Evolutionary conservation across 2,329 filamentous ascomycete genomes (phyloP).

Genomic region (Epichloe uncinata): DNA sequence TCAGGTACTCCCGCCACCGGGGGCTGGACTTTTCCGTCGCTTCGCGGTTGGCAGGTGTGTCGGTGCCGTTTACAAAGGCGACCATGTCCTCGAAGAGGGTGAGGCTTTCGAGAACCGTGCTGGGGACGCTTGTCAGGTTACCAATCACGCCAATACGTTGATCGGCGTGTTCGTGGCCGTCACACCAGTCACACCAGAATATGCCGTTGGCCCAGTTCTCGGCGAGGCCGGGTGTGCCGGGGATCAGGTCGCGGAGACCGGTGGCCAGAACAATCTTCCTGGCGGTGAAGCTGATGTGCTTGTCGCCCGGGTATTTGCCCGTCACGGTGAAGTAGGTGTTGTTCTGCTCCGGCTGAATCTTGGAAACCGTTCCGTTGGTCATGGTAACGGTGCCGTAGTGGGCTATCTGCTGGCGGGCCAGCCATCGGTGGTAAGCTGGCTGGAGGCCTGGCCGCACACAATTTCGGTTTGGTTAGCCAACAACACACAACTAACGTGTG

Average conservation of each 20-base stretch:
- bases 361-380: slow-evolving; percentile 38
- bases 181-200: slow-evolving; percentile 53
- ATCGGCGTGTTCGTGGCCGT: slow-evolving; percentile 47
- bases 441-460: slow-evolving; percentile 29
- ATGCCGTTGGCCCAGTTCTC: slow-evolving; percentile 47
- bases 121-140: slow-evolving; percentile 28
- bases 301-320: slow-evolving; percentile 8
- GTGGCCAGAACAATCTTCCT: slow-evolving; percentile 45
- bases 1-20: slow-evolving; percentile 35
- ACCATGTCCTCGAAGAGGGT: slow-evolving; percentile 43
- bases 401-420: slow-evolving; percentile 38
- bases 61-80: slow-evolving; percentile 46
- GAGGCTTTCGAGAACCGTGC: slow-evolving; percentile 35
- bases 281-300: slow-evolving; percentile 25
- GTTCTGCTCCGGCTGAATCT: slow-evolving; percentile 24
- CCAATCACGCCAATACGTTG: slow-evolving; percentile 42
- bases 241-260: slow-evolving; percentile 41
- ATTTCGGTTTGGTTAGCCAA: not conserved
- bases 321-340: slow-evolving; percentile 33
- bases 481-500: not conserved
- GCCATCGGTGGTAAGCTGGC: slow-evolving; percentile 39
- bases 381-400: slow-evolving; percentile 36
- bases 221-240: slow-evolving; percentile 37
- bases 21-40: slow-evolving; percentile 26
- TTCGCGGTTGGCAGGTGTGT: slow-evolving; percentile 30